Evolutionary conservation across 768 basidiomycete genomes (phyloP).

Genomic region (Suillus cothurnatus): DNA sequence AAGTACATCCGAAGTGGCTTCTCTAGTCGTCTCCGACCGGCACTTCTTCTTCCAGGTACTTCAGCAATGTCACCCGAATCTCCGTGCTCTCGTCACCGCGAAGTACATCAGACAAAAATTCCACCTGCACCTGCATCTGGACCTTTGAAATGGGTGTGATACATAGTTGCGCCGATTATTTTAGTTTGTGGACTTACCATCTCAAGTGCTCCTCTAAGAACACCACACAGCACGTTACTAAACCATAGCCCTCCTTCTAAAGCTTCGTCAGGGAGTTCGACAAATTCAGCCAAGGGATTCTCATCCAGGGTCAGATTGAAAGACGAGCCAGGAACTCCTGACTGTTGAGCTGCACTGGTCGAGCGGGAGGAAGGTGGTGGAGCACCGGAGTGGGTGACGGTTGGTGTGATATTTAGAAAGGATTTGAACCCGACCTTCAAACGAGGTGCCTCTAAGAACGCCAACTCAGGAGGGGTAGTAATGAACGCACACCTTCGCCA

Average conservation of each 20-base stretch:
- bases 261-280: conserved; percentile 92
- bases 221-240: conserved; percentile 94
- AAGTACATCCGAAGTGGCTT: conserved; percentile 13
- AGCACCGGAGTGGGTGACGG: conserved; percentile 68
- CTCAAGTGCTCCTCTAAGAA: conserved; percentile 89
- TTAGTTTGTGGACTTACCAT: conserved; percentile 66
- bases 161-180: not conserved
- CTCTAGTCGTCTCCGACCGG: conserved; percentile 87
- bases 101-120: conserved; percentile 87
- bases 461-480: conserved; percentile 5
- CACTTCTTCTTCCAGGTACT: conserved; percentile 95
- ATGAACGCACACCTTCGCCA: conserved; percentile 72
- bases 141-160: conserved; percentile 52
- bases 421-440: conserved; percentile 94
- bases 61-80: conserved; percentile 85
- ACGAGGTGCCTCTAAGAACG: not conserved
- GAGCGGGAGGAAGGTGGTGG: conserved; percentile 55
- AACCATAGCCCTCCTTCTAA: conserved; percentile 95
- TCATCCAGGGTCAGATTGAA: conserved; percentile 92
- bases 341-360: conserved; percentile 42
- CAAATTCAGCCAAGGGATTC: conserved; percentile 96
- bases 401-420: conserved; percentile 91
- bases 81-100: conserved; percentile 95
- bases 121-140: conserved; percentile 92
- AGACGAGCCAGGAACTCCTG: conserved; percentile 49